Evolutionary conservation across 176 grass and related monocot species (phyloP), one percentile per base, ranked within the genome.

Genomic region (Tillandsia leiboldiana): DNA sequence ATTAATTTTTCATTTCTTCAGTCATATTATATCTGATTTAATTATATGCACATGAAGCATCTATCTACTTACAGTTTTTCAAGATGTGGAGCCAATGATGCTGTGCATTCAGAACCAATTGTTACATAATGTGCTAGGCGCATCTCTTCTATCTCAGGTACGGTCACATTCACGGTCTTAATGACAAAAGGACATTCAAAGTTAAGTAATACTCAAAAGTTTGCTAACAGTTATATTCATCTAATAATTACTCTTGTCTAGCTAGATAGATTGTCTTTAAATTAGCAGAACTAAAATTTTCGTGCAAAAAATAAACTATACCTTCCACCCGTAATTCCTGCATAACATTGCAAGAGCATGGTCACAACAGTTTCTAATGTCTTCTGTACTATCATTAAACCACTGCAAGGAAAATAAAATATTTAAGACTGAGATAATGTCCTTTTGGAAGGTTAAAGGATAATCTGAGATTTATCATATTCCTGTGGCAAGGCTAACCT

Each of bases 141-240:
- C 93, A 92, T 97, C 81, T 92, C 93, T 48, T 92, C 93, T 27
- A 92, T 83, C 77, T 90, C 93, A 10, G 93, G 89, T 62, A 92
- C 65, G 0, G 81, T 92, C 51, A 97, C 81, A 1, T 92, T 82
- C 64, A 90, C 51, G 9, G 75, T 83, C 93, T 92, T 66, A 11
- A 27, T 23, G 17, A 8, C 20, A 73, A 27, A 27, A n/a, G 26
- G 20, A 27, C 50, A n/a, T 26, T 12, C 9, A 57, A 12, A 51
- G 27, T 74, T 51, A 50, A 17, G 48, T n/a, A 15, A 74, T 48
- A 65, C 9, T 15, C 15, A 53, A 26, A 14, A 57, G 12, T 24
- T 10, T 1, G 51, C 51, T 13, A 33, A 26, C 33, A 42, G 33
- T 42, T 42, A 42, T 42, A 7, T 42, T 42, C 5, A 42, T 42